Evolutionary conservation across 2,329 filamentous ascomycete species (phyloP).

Genomic region (Aspergillus niger): DNA sequence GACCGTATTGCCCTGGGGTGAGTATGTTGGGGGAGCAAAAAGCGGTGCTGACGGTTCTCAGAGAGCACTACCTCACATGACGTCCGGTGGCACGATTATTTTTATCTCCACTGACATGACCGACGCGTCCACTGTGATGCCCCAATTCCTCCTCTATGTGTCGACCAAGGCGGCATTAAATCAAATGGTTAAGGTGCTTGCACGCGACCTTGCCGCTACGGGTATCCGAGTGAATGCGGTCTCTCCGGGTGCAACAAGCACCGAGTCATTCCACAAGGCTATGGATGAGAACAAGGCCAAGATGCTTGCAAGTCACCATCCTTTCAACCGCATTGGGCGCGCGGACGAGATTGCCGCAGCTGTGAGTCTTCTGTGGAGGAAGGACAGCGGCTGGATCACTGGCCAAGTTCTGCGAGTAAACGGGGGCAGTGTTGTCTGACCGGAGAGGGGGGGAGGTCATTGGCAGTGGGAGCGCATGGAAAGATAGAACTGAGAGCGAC

Average conservation of each 20-base stretch:
- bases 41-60: neutral
- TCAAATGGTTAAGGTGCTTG: conserved; percentile 56
- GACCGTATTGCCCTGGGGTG: too few relatives aligned
- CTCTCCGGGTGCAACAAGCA: conserved; percentile 51
- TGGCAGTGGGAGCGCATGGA: too few relatives aligned
- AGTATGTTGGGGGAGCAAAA: too few relatives aligned
- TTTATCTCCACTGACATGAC: conserved; percentile 53
- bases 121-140: conserved; percentile 41
- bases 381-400: neutral
- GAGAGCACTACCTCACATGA: conserved; percentile 53
- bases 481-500: too few relatives aligned
- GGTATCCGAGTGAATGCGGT: conserved; percentile 55
- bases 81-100: conserved; percentile 49
- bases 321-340: neutral
- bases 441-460: too few relatives aligned
- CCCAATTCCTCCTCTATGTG: conserved; percentile 55
- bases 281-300: neutral
- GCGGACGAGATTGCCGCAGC: neutral
- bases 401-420: neutral
- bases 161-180: conserved; percentile 61
- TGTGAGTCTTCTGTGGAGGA: neutral
- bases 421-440: neutral
- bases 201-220: conserved; percentile 56
- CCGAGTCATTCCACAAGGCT: too few relatives aligned
- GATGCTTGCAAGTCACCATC: neutral